Evolutionary conservation across 2,329 filamentous ascomycete genomes (phyloP), one percentile per base, ranked within the genome.

Genomic region (Septoria petroselini): DNA sequence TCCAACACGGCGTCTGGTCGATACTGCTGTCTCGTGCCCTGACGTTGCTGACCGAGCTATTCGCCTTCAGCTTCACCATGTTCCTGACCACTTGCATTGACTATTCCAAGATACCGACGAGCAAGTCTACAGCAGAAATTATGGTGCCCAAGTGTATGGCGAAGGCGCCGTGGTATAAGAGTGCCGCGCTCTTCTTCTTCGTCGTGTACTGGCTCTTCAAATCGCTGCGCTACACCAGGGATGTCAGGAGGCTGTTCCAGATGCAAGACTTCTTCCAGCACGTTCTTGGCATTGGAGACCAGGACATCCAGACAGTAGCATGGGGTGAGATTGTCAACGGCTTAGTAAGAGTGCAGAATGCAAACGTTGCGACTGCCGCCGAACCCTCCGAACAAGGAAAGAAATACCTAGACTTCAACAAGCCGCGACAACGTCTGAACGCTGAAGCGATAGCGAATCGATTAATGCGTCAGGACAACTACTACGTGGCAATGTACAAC

Each of bases 371-470:
- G 54, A 95, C 91, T n/a, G 81, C 81, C 1, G 79, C 78, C 14
- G 41, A 46, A 8, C 71, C 83, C 12, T 78, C 78, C n/a, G 73
- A 79, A 8, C 72, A 75, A 53, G 78, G 79, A 57, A 77, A 80
- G 52, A 79, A 76, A 56, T 81, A 80, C 52, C 77, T 91, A 55
- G 86, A 87, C 38, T 66, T 65, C 52, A 55, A 54, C 14, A 52
- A 61, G 39, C 58, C 64, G 9, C 64, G 96, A 68, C 89, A 97
- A 70, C 81, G 91, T 55, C 84, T 98, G 60, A 93, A 96, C 69
- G 93, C 93, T 8, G 89, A 96, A 62, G 93, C 96, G 64, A 97
- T 98, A 67, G 93, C 93, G 5, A 98, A 97, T 65, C 83, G 93
- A 25, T 73, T 98, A 38, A 97, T 98, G 93, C 85, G 93, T 52